Evolutionary conservation across 23 red algal genomes (phyloP), one percentile per base, ranked within the genome.

Genomic region (Gracilaria domingensis): DNA sequence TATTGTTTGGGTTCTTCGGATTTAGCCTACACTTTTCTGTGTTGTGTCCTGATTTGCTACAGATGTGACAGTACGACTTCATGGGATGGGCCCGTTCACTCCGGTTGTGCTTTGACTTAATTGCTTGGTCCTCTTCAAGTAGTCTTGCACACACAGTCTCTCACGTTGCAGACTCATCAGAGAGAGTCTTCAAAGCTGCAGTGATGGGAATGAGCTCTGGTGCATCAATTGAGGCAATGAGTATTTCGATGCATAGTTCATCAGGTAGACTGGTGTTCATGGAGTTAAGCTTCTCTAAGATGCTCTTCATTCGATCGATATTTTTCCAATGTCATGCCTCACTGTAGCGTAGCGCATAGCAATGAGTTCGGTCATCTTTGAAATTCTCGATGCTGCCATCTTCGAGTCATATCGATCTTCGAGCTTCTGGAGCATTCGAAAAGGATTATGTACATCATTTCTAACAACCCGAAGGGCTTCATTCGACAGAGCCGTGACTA

Each of bases 351-450:
- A 80, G 16, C 75, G 9, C 23, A 80, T 7, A 11, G 38, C 34
- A 9, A 80, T 80, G 5, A 80, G 75, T 57, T 80, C 75, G 4
- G 75, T 80, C 42, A 80, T 55, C 38, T 51, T 80, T 20, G 36
- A 36, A 26, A 53, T 57, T 51, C 75, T 80, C 8, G 75, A 80
- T 51, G 75, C 75, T 0, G 75, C 44, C 3, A 39, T 51, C 20
- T 79, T 79, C 12, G 75, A 79, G 26, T 79, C 75, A 80, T 51
- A 80, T 12, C 75, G 75, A 30, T 80, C 75, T 21, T 39, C 75
- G 16, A 80, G 23, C 21, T 53, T 80, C 20, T 53, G 42, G 7
- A 80, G 40, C 75, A 80, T 80, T 13, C 11, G n/a, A 51, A 8
- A 80, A 6, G 75, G 75, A 51, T 80, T 80, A 39, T 80, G 34